phyloP scores from a whole-genome alignment of 140 eudicot genomes.

The Senecio squalidus region DNA sequence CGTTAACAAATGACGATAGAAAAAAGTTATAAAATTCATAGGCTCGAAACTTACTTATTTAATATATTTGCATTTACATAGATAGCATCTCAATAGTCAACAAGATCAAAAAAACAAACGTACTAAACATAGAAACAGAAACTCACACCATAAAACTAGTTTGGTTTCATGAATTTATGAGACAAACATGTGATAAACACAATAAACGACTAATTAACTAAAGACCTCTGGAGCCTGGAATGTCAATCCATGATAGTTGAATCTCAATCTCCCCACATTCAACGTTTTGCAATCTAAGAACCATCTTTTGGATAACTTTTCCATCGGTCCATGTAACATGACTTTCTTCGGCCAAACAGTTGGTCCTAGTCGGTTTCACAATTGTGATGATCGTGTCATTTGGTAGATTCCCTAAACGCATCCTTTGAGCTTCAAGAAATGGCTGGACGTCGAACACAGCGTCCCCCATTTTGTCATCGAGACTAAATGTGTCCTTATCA shows the following conservation, averaged over 20 bases:
- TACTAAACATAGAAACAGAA: background rate
- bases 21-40: no score
- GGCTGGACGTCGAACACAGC: slow-evolving; percentile 54
- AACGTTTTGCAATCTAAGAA: slow-evolving; percentile 52
- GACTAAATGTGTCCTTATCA: slow-evolving; percentile 32
- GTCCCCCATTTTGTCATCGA: slow-evolving; percentile 82
- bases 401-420: slow-evolving; percentile 41
- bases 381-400: slow-evolving; percentile 50
- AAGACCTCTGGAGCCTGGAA: slow-evolving; percentile 42
- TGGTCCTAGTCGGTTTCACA: slow-evolving; percentile 50
- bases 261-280: slow-evolving; percentile 76
- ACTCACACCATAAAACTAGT: background rate
- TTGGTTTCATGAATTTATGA: slow-evolving; percentile 9
- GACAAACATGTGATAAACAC: background rate
- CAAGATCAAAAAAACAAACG: background rate
- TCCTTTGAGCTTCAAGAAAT: slow-evolving; percentile 38
- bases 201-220: background rate
- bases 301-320: slow-evolving; percentile 51
- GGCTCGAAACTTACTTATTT: background rate
- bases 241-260: slow-evolving; percentile 56
- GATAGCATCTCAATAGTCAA: background rate
- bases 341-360: slow-evolving; percentile 68
- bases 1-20: no score
- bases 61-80: background rate
- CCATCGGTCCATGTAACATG: slow-evolving; percentile 38